Base-by-base conservation (phyloP, 176 grass and related monocot genomes). In the Musa beccarii region DNA sequence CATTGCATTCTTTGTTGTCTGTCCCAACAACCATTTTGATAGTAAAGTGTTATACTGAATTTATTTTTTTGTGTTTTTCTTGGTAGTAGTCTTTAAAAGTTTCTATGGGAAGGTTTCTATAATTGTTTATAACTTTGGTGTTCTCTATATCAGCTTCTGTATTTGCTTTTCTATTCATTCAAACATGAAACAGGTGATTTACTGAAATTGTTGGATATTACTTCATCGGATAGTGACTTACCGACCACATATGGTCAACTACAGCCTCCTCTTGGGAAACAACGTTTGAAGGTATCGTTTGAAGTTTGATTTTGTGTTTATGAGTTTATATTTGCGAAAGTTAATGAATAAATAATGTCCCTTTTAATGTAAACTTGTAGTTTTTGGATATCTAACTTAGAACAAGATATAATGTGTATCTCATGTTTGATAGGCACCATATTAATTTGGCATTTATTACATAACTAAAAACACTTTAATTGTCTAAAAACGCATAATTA, bases 171-270 rank as follows among this genome's bases (percentile, higher is more conserved):
- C 16, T 17, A n/a, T 19, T 61, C 16, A 61, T 61, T 61, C 57
- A 21, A 61, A n/a, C 57, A 61, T 9, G 17, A 61, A n/a, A 61
- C 71, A 96, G 93, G 93, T 77, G 87, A 90, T 79, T 81, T 96
- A 59, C 77, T 96, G 79, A 92, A 92, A 71, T 81, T 92, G 79
- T 75, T 96, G 49, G 89, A 96, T 83, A 78, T 90, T 86, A 90
- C 87, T 78, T 85, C 85, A 53, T 52, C 83, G 68, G 93, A 90
- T 28, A 83, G 76, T 68, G 23, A 78, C 69, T 87, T 96, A 55
- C 79, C 83, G 54, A 90, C 90, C 1, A 90, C 93, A 10, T 96
- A 89, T 65, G 93, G 93, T 65, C 79, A 23, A 50, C 84, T 92
- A 72, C 78, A 88, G 54, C 93, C 93, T 76, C 89, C 93, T 69